phyloP scores from a whole-genome alignment of 352 stramenopile species.

The Phytophthora vignae region DNA sequence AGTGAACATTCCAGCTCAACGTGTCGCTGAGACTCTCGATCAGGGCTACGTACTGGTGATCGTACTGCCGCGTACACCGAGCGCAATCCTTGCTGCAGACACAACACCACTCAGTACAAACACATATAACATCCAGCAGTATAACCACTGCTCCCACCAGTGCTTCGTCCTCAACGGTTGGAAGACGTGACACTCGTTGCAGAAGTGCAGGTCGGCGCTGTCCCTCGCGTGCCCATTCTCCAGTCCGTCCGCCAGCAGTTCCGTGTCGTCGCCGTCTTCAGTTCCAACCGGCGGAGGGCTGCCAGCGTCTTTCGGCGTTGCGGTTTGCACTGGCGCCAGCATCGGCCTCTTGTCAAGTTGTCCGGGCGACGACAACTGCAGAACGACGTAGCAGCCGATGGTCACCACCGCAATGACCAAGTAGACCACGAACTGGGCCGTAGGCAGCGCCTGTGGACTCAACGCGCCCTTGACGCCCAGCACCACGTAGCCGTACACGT shows the following conservation, averaged over 20 bases:
- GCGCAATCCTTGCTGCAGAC: slow-evolving; percentile 71
- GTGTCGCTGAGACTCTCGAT: not conserved
- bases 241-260: slow-evolving; percentile 35
- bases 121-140: slow-evolving; percentile 5
- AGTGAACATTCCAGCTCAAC: not conserved
- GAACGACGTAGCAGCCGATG: slow-evolving; percentile 50
- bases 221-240: slow-evolving; percentile 17
- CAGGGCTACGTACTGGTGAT: slow-evolving; percentile 69
- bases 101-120: not conserved
- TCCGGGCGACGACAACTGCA: slow-evolving; percentile 76
- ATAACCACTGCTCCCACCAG: slow-evolving; percentile 44
- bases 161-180: slow-evolving; percentile 79
- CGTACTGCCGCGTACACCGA: slow-evolving; percentile 78
- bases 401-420: slow-evolving; percentile 51
- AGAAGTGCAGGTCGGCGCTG: slow-evolving; percentile 54
- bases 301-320: not conserved
- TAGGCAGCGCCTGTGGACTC: slow-evolving; percentile 42
- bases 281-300: slow-evolving; percentile 16
- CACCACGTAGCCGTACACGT: slow-evolving; percentile 71
- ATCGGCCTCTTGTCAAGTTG: slow-evolving; percentile 47
- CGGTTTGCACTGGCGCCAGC: slow-evolving; percentile 25
- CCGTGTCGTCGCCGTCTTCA: slow-evolving; percentile 45
- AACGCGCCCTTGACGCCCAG: slow-evolving; percentile 45
- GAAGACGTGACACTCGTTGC: slow-evolving; percentile 62
- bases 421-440: slow-evolving; percentile 49